Percentiles rank a stretch among this genome's conserved stretches.
Evolutionary conservation across 2,329 filamentous ascomycete species (phyloP).

Genomic region (Curvularia sp.): DNA sequence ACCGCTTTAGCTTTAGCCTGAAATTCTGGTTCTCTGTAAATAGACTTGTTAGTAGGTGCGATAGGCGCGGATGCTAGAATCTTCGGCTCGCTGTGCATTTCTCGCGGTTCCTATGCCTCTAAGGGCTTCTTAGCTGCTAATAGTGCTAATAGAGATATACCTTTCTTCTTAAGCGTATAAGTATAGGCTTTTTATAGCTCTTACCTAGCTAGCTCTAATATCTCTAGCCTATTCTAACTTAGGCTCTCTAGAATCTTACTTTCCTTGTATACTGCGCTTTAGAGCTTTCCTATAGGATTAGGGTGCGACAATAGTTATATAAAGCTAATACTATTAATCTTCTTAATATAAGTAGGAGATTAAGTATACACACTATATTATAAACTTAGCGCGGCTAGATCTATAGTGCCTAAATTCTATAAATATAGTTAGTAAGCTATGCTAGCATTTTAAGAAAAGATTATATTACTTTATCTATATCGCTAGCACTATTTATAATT

Average conservation of each 20-base stretch:
- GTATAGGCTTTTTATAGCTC: slow-evolving; percentile 7
- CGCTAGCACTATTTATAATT: too few relatives aligned
- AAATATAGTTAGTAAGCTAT: too few relatives aligned
- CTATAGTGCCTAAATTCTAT: too few relatives aligned
- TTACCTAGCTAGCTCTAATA: slow-evolving; percentile 4
- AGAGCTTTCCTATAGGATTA: too few relatives aligned
- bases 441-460: too few relatives aligned
- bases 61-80: neutral
- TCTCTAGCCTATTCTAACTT: slow-evolving; percentile 9
- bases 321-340: too few relatives aligned
- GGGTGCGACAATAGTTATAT: too few relatives aligned
- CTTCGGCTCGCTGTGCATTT: slow-evolving; percentile 7
- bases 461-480: too few relatives aligned
- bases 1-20: slow-evolving; percentile 2
- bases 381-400: too few relatives aligned
- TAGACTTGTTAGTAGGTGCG: slow-evolving; percentile 6
- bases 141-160: slow-evolving; percentile 2
- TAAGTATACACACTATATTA: too few relatives aligned
- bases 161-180: slow-evolving; percentile 6
- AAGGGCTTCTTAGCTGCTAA: slow-evolving; percentile 6
- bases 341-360: too few relatives aligned
- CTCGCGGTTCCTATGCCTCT: slow-evolving; percentile 8
- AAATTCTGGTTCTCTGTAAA: slow-evolving; percentile 4
- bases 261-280: neutral
- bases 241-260: slow-evolving; percentile 2